Evolutionary conservation across 192 early-diverging fungal genomes (phyloP), one percentile per base, ranked within the genome.

Genomic region (Coemansia sp.): DNA sequence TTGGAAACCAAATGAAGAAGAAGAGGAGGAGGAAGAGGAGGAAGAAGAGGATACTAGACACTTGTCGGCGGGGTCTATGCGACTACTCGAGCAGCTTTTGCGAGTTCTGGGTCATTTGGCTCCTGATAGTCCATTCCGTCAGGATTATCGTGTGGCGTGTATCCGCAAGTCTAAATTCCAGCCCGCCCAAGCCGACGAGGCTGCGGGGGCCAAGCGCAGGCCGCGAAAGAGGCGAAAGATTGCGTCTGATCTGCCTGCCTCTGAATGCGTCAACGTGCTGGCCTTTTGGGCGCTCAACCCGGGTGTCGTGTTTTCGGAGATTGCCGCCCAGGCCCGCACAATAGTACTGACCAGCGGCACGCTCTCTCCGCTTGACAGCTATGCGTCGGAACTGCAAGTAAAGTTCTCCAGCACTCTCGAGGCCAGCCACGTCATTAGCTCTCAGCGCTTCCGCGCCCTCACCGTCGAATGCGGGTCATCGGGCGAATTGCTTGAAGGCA

Each of bases 371-470:
- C 61, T 89, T 53, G 68, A 76, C 50, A 84, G 81, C n/a, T 88
- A 87, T 61, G 78, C 72, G 14, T 76, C 84, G 1, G 88, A 89
- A 56, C 62, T 89, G 21, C 84, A 84, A n/a, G 69, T 77, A 6
- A 58, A 66, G 16, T 89, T 89, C 66, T 47, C 69, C 2, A 73
- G 75, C 26, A 76, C 66, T 21, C 63, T 89, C 5, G 86, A 87
- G 69, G 85, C 88, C 42, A 82, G 74, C 31, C 92, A 93, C 71
- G 88, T 93, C 34, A 91, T 93, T 56, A 69, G 83, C 3, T 50
- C 70, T 1, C 57, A 76, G 7, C 90, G 92, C 45, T 81, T 88
- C 26, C 79, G 78, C 47, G 88, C 87, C 0, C 75, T 83, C 11
- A 75, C 85, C 16, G 62, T 91, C 8, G 73, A 85, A 23, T 58